Conservation (phyloP, 345 rosid species). For the Citrus inodora region DNA sequence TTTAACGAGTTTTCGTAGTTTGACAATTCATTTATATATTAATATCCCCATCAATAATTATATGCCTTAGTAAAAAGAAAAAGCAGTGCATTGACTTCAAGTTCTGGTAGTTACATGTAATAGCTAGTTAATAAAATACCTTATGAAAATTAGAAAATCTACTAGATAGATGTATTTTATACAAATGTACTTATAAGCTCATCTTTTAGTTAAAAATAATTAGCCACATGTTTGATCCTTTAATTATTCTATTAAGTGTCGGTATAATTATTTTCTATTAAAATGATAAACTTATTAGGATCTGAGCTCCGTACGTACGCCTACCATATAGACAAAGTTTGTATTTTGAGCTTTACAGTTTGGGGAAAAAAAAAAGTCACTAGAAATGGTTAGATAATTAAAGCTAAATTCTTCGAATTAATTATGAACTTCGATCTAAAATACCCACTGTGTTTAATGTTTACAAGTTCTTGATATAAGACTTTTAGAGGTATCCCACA, state of each 20-base stretch:
- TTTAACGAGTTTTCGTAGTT: neutral
- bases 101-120: neutral
- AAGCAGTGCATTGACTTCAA: constrained; percentile 15
- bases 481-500: neutral
- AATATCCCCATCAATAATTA: neutral
- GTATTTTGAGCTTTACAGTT: neutral
- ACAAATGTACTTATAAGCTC: too few relatives aligned
- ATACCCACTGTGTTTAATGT: neutral
- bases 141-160: too few relatives aligned
- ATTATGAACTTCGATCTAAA: too few relatives aligned
- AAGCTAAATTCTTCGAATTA: too few relatives aligned
- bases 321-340: neutral
- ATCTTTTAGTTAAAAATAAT: too few relatives aligned
- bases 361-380: too few relatives aligned
- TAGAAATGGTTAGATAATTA: too few relatives aligned
- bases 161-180: neutral
- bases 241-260: neutral
- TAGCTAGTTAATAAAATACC: neutral
- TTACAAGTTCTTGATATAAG: neutral
- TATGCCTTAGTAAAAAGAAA: neutral
- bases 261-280: neutral
- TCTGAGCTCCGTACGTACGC: neutral
- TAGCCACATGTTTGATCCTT: neutral
- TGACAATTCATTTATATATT: constrained; percentile 12
- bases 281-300: neutral